A percentile compares a stretch with the other conserved stretches of the same genome.
phyloP scores from a whole-genome alignment of 1,284 basidiomycete genomes.

The Ustilago cynodontis region DNA sequence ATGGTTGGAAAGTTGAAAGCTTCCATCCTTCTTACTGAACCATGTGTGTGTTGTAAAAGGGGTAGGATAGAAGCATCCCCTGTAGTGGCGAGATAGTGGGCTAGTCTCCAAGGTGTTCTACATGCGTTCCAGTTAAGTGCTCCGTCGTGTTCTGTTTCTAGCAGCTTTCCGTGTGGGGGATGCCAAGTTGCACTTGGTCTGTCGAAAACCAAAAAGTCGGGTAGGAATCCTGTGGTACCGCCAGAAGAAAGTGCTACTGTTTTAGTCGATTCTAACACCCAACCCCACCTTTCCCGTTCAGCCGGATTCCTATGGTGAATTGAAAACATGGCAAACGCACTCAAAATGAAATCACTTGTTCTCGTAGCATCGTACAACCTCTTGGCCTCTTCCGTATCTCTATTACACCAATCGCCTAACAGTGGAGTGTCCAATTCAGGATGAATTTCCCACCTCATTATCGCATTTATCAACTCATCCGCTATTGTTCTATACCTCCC shows the following conservation, averaged over 20 bases:
- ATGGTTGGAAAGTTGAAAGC: slow-evolving; percentile 53
- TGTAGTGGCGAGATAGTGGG: slow-evolving; percentile 59
- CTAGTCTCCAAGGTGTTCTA: slow-evolving; percentile 62
- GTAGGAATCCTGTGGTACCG: slow-evolving; percentile 44
- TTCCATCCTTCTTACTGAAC: slow-evolving; percentile 13
- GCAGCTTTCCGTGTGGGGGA: slow-evolving; percentile 44
- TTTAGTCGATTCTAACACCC: slow-evolving; percentile 54
- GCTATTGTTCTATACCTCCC: slow-evolving; percentile 50
- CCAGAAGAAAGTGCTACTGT: slow-evolving; percentile 33
- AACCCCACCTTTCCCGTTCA: slow-evolving; percentile 47
- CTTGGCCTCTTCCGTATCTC: slow-evolving; percentile 32
- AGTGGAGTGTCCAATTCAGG: slow-evolving; percentile 52
- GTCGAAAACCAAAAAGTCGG: slow-evolving; percentile 57
- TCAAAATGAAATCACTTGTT: slow-evolving; percentile 60
- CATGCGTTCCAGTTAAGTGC: slow-evolving; percentile 65
- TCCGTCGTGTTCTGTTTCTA: slow-evolving; percentile 61
- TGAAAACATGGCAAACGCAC: slow-evolving; percentile 55
- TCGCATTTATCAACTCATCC: slow-evolving; percentile 28
- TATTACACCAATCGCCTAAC: slow-evolving; percentile 64
- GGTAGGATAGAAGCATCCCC: slow-evolving; percentile 57
- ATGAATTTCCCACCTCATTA: slow-evolving; percentile 55
- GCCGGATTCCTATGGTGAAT: slow-evolving; percentile 35
- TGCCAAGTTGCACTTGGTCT: slow-evolving; percentile 25
- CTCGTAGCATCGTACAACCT: slow-evolving; percentile 58
- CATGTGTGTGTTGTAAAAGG: slow-evolving; percentile 51